Base-by-base conservation (phyloP, 257 asterid genomes). In the Gardenia jasminoides region DNA sequence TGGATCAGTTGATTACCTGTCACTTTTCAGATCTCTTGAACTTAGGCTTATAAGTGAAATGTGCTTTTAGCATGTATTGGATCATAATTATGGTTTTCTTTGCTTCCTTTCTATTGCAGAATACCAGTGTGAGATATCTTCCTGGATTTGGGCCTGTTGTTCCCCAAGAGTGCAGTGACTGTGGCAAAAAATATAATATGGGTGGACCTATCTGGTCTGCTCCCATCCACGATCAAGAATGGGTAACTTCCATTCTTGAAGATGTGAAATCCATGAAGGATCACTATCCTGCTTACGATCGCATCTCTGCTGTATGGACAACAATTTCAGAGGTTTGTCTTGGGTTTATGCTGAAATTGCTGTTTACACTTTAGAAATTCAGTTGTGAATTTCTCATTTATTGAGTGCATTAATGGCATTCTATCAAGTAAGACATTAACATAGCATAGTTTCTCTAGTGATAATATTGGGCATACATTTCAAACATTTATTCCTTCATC, bases 151-250 rank as follows among this genome's bases (percentile, higher is more conserved):
- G 97, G 75, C 99, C 99, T 72, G 85, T 77, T 70, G 96, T 93
- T 82, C 79, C 89, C 75, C 98, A 90, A 90, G 97, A 89, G 65
- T 96, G 99, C 88, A 89, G 85, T 76, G 95, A 96, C 75, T 96
- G 99, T 85, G 97, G 99, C 70, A 96, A 96, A 87, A 93, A 91
- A 77, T 96, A 85, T 82, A 92, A 93, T 82, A 95, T 95, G 99
- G 99, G 99, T 46, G 99, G 99, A 72, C 99, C 99, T 68, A 91
- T 95, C 72, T 95, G 99, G 99, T 92, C 98, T 58, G 98, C 97
- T 58, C 97, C 99, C 33, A 95, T 95, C 84, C 99, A 93, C 77
- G 98, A 95, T 83, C 88, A 87, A 80, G 99, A 95, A 75, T 93
- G 98, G 99, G 97, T 95, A 10, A 84, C 87, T 76, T 84, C 97